A percentile compares a stretch with the other conserved stretches of the same genome.
Evolutionary conservation across 2,329 filamentous ascomycete genomes (phyloP).

Genomic region (Pseudodiploospora longispora): DNA sequence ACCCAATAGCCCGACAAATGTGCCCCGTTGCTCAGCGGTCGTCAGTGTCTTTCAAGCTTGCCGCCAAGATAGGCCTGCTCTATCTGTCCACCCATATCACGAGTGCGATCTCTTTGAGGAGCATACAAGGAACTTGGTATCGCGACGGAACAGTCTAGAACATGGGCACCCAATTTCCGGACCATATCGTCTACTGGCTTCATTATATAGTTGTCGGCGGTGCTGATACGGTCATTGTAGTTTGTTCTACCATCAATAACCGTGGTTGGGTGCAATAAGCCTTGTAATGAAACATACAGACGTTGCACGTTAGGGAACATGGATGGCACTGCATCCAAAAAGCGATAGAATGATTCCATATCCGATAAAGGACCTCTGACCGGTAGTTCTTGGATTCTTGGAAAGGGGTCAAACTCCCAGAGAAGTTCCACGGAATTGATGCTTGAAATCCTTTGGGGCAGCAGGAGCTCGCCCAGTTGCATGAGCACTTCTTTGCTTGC

Average conservation of each 20-base stretch:
- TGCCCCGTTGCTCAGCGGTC: conserved; percentile 7
- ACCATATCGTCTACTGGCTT: conserved; percentile 14
- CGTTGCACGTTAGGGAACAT: conserved; percentile 10
- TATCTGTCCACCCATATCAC: conserved; percentile 5
- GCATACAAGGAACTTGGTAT: conserved; percentile 16
- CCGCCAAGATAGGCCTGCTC: conserved; percentile 10
- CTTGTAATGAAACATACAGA: conserved; percentile 14
- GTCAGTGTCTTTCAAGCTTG: conserved; percentile 15
- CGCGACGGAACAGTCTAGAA: conserved; percentile 14
- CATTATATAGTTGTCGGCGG: conserved; percentile 3
- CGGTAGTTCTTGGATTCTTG: conserved; percentile 1
- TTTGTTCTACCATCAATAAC: conserved; percentile 1
- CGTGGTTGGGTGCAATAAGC: conserved; percentile 2
- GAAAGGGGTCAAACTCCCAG: conserved; percentile 14
- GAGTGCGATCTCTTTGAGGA: conserved; percentile 10
- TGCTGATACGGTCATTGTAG: neutral
- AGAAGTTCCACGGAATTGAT: conserved; percentile 17
- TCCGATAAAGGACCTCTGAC: conserved; percentile 2
- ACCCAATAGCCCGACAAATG: conserved; percentile 18
- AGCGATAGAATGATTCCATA: conserved; percentile 8
- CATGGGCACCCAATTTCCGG: conserved; percentile 7
- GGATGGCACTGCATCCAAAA: conserved; percentile 11
- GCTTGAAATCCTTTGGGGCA: conserved; percentile 13
- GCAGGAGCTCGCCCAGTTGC: conserved; percentile 11
- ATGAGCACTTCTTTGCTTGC: conserved; percentile 14